Conservation (phyloP, 305 asterid genomes). For the Nicotiana rustica region DNA sequence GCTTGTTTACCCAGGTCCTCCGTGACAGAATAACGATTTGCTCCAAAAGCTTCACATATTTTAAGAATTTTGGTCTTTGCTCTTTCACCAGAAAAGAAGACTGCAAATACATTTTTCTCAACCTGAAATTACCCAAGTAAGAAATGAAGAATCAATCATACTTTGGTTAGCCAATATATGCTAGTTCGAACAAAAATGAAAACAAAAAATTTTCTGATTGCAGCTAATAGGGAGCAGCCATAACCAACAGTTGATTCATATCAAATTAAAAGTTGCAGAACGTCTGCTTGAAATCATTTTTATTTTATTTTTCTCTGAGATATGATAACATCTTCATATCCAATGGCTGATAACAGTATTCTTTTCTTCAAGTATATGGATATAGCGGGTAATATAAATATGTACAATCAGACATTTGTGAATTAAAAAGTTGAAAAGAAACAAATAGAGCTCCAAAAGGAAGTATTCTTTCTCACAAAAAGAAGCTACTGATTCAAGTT, state of each 20-base stretch:
- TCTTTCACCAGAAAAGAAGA: constrained; percentile 98
- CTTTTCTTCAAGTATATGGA: constrained; percentile 26
- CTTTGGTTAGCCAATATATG: not conserved
- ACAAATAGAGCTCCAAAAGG: constrained; percentile 5
- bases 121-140: constrained; percentile 60
- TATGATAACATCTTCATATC: not conserved
- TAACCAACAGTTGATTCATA: not conserved
- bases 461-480: constrained; percentile 20
- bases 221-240: not conserved
- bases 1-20: constrained; percentile 86
- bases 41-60: constrained; percentile 99
- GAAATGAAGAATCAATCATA: constrained; percentile 32
- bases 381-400: not conserved
- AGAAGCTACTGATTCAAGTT: not conserved
- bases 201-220: not conserved
- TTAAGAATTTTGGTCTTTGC: constrained; percentile 87
- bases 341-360: not conserved
- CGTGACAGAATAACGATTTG: constrained; percentile 81
- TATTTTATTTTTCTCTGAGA: not conserved
- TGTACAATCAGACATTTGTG: not conserved
- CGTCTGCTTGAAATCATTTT: not conserved
- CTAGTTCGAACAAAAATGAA: not conserved
- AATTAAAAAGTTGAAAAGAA: constrained; percentile 21
- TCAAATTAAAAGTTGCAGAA: constrained; percentile 19
- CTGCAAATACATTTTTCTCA: constrained; percentile 88